Percentiles rank a stretch among this genome's conserved stretches.
These are phyloP conservation scores for Yamadazyma triangularis DNA, from an alignment of 1,139 yeast genomes.

Conservation along the genomic window DNA sequence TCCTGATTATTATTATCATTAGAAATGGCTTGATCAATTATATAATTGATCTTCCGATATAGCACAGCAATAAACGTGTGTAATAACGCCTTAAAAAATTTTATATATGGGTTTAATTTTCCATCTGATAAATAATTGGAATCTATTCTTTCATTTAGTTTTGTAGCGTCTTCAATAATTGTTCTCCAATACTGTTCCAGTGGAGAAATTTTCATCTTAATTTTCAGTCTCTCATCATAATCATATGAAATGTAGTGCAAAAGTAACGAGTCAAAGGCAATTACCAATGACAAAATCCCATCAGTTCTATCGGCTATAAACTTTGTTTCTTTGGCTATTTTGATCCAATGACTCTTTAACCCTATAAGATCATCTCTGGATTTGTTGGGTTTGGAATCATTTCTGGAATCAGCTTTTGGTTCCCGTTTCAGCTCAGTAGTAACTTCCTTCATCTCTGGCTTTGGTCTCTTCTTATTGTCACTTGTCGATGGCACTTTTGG, in stretches of 20 bases:
- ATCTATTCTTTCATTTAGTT: conserved; percentile 20
- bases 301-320: conserved; percentile 20
- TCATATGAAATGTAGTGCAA: conserved; percentile 28
- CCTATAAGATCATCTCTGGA: conserved; percentile 5
- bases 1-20: neutral
- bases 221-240: conserved; percentile 31
- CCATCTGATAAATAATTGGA: conserved; percentile 9
- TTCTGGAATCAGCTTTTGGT: neutral
- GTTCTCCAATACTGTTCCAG: conserved; percentile 34
- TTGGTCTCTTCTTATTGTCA: neutral
- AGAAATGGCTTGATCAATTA: conserved; percentile 7
- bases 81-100: conserved; percentile 27
- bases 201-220: conserved; percentile 20
- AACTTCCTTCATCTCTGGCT: neutral
- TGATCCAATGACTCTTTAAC: conserved; percentile 27
- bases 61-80: conserved; percentile 15
- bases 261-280: conserved; percentile 30
- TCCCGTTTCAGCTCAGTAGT: neutral
- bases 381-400: neutral
- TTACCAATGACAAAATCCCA: conserved; percentile 19
- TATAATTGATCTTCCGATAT: conserved; percentile 10
- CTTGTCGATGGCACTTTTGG: neutral
- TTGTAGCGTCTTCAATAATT: conserved; percentile 23
- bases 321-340: conserved; percentile 24
- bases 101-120: conserved; percentile 17